Percentiles rank a stretch among this genome's conserved stretches.
Evolutionary conservation across 495 filamentous ascomycete genomes (phyloP).

Genomic region (Penicillium diatomitis): DNA sequence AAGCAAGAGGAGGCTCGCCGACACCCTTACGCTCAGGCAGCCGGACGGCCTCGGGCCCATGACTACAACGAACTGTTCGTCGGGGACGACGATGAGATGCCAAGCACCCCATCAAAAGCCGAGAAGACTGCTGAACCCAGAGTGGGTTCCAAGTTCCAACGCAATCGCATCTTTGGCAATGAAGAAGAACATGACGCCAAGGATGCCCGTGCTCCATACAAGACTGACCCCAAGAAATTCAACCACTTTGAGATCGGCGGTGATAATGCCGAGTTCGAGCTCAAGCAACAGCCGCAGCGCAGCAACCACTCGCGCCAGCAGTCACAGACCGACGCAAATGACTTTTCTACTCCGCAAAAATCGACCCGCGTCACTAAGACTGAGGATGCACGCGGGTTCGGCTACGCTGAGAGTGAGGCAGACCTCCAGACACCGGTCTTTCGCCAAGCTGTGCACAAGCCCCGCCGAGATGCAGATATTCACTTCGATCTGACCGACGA

Average conservation of each 20-base stretch:
- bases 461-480: conserved; percentile 66
- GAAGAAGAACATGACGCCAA: conserved; percentile 39
- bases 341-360: conserved; percentile 76
- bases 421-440: conserved; percentile 50
- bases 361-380: conserved; percentile 39
- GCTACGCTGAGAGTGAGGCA: conserved; percentile 50
- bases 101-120: conserved; percentile 41
- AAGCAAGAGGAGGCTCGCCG: conserved; percentile 13
- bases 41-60: conserved; percentile 53
- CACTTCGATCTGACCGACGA: conserved; percentile 68
- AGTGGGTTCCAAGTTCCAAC: conserved; percentile 51
- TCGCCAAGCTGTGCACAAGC: conserved; percentile 47
- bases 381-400: conserved; percentile 59
- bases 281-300: conserved; percentile 28
- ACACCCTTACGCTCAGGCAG: conserved; percentile 35
- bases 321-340: conserved; percentile 75
- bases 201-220: conserved; percentile 20
- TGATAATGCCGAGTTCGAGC: conserved; percentile 33
- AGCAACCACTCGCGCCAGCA: conserved; percentile 53
- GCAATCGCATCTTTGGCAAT: conserved; percentile 49
- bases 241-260: conserved; percentile 81
- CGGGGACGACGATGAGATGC: conserved; percentile 31
- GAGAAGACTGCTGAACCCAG: conserved; percentile 38
- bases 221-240: conserved; percentile 64
- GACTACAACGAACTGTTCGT: conserved; percentile 58